A percentile compares a stretch with the other conserved stretches of the same genome.
Evolutionary conservation across 129 eudicot genomes (phyloP).

Genomic region (Centella asiatica): DNA sequence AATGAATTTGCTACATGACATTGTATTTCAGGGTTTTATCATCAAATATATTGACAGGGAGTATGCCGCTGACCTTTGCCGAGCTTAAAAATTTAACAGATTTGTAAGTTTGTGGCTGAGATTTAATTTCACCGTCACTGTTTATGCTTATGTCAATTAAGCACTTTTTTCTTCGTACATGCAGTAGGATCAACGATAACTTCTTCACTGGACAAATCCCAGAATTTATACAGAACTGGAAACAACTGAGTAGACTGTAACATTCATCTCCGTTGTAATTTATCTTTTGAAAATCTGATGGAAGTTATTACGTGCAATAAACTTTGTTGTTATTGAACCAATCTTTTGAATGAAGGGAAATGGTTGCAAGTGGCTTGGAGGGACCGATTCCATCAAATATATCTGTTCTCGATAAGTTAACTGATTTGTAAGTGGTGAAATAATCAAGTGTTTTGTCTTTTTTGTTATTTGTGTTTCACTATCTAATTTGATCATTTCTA

Average conservation of each 20-base stretch:
- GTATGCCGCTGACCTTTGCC: slow-evolving; percentile 39
- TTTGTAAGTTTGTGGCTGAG: slow-evolving; percentile 40
- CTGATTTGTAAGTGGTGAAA: slow-evolving; percentile 48
- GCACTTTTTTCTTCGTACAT: slow-evolving; percentile 3
- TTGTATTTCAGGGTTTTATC: not conserved
- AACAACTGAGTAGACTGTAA: slow-evolving; percentile 57
- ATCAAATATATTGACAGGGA: slow-evolving; percentile 26
- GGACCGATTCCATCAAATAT: slow-evolving; percentile 82
- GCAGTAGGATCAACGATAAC: slow-evolving; percentile 79
- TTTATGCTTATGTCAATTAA: not conserved
- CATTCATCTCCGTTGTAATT: slow-evolving; percentile 14
- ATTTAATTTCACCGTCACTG: not conserved
- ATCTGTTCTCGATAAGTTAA: slow-evolving; percentile 36
- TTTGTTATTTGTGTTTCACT: not conserved
- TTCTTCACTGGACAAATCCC: slow-evolving; percentile 75
- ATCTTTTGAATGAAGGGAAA: slow-evolving; percentile 45
- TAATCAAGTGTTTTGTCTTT: not conserved
- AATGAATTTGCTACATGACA: not conserved
- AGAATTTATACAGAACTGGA: slow-evolving; percentile 68
- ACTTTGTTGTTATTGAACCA: not conserved
- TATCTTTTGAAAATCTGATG: not conserved
- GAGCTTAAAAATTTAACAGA: slow-evolving; percentile 39
- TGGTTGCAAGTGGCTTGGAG: slow-evolving; percentile 70
- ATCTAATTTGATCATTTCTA: not conserved
- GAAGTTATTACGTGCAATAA: not conserved